Conservation (phyloP, 495 filamentous ascomycete genomes). For the Chaetomium fimeti region DNA sequence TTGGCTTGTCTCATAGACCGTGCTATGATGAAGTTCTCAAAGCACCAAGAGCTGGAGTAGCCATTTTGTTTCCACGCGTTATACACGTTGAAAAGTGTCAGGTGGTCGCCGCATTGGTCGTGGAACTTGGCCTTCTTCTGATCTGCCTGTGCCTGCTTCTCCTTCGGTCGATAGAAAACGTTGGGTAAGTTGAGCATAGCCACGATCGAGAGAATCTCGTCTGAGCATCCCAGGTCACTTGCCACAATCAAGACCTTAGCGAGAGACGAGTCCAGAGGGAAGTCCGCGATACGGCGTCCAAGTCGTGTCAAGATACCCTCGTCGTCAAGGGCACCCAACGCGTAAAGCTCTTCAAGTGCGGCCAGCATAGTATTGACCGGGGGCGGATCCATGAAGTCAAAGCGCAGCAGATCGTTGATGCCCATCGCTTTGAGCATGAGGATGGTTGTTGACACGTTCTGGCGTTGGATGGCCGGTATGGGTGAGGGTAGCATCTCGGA, state of each 20-base stretch:
- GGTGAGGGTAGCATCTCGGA: not conserved
- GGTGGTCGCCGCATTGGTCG: not conserved
- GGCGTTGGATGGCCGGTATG: not conserved
- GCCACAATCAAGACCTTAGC: no score
- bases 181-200: not conserved
- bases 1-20: not conserved
- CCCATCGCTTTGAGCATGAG: conserved; percentile 3
- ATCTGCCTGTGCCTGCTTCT: not conserved
- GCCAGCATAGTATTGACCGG: not conserved
- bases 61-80: not conserved
- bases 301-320: no score
- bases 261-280: no score
- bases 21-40: not conserved
- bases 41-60: not conserved
- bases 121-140: not conserved
- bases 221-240: no score
- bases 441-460: not conserved
- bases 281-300: no score
- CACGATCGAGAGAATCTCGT: no score
- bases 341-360: not conserved
- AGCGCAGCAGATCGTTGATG: not conserved
- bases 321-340: no score
- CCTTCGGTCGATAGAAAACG: not conserved
- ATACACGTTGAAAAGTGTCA: not conserved
- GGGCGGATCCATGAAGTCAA: conserved; percentile 14